A percentile compares a stretch with the other conserved stretches of the same genome.
These are phyloP conservation scores for Patellifolia procumbens DNA, from an alignment of 179 eudicot species.

Conservation along the genomic window DNA sequence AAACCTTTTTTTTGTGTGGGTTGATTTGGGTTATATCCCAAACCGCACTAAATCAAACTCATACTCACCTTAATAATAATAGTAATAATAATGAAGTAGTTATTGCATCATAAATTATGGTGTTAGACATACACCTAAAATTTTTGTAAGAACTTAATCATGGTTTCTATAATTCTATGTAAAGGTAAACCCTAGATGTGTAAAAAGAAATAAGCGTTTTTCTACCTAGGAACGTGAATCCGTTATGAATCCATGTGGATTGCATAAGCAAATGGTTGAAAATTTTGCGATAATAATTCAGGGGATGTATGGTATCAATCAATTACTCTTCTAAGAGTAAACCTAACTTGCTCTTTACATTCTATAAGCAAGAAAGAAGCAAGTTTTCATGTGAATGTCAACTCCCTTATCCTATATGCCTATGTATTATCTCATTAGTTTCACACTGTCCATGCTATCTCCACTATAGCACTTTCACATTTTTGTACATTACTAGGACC, in stretches of 20 bases:
- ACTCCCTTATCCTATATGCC: conserved; percentile 20
- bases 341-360: conserved; percentile 37
- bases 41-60: no score
- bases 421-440: conserved; percentile 22
- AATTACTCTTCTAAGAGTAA: conserved; percentile 31
- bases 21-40: no score
- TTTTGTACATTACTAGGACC: no score
- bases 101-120: no score
- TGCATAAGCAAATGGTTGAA: conserved; percentile 38
- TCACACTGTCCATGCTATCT: conserved; percentile 31
- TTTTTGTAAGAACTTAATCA: neutral
- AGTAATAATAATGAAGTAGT: no score
- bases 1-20: no score
- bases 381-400: conserved; percentile 30
- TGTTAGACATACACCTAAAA: no score
- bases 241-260: conserved; percentile 37
- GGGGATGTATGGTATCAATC: conserved; percentile 29
- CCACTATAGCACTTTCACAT: conserved; percentile 8
- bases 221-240: conserved; percentile 18
- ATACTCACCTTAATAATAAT: no score
- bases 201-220: neutral
- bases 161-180: neutral
- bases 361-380: neutral
- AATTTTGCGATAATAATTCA: conserved; percentile 17
- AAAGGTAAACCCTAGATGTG: conserved; percentile 1